Percentiles rank a stretch among this genome's conserved stretches.
Conservation (phyloP, 2,329 filamentous ascomycete genomes). For the Colletotrichum ledebouriae region DNA sequence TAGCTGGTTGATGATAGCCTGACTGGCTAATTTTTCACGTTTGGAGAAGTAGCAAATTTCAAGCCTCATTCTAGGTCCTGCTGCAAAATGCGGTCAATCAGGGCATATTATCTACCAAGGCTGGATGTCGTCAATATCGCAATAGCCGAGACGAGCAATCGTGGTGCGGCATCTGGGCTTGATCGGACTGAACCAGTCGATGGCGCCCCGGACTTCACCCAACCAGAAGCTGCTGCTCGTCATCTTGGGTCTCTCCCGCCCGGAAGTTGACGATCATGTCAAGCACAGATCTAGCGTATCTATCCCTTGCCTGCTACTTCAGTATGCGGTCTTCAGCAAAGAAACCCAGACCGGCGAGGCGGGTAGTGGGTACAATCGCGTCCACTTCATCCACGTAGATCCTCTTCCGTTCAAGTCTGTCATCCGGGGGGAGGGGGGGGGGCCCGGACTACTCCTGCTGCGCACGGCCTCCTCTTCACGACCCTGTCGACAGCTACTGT, state of each 20-base stretch:
- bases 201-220: not conserved
- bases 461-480: constrained; percentile 32
- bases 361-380: constrained; percentile 3
- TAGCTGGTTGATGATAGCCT: not conserved
- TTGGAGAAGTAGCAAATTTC: too few relatives aligned
- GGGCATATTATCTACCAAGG: not conserved
- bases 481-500: constrained; percentile 19
- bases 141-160: constrained; percentile 6
- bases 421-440: constrained; percentile 22
- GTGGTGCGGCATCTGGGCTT: constrained; percentile 5
- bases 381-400: constrained; percentile 14
- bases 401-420: constrained; percentile 31
- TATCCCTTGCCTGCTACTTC: constrained; percentile 19
- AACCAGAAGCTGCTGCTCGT: constrained; percentile 20
- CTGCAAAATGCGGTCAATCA: constrained; percentile 17
- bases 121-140: constrained; percentile 6
- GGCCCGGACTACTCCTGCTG: constrained; percentile 5
- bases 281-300: constrained; percentile 10
- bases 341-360: constrained; percentile 17
- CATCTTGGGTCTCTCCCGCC: constrained; percentile 21
- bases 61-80: too few relatives aligned
- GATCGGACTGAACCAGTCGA: constrained; percentile 26
- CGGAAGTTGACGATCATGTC: constrained; percentile 11
- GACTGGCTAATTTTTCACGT: too few relatives aligned
- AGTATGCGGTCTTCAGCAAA: not conserved